These are phyloP conservation scores for Hansenula anomala DNA, from an alignment of 1,139 yeast species.

Conservation along the genomic window DNA sequence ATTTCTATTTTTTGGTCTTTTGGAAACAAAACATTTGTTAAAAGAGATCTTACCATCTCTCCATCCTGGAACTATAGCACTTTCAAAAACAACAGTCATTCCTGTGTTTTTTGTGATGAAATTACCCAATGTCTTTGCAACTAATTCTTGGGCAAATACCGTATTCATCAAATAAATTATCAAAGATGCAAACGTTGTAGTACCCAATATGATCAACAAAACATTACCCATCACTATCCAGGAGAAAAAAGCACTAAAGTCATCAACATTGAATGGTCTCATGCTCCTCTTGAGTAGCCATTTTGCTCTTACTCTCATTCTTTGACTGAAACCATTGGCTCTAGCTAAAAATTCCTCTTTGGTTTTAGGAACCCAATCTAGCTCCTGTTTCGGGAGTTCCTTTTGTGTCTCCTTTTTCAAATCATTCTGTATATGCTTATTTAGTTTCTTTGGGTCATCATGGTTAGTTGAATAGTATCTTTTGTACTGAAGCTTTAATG, in stretches of 20 bases:
- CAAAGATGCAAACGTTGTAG: conserved; percentile 84
- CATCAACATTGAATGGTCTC: conserved; percentile 83
- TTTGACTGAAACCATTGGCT: conserved; percentile 20
- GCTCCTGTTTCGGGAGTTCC: background rate
- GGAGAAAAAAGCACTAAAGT: conserved; percentile 81
- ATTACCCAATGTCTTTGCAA: conserved; percentile 79
- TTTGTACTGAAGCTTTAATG: background rate
- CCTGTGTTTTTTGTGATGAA: conserved; percentile 80
- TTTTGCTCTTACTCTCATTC: conserved; percentile 53
- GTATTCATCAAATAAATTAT: conserved; percentile 78
- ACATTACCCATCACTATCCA: conserved; percentile 90
- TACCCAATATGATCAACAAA: conserved; percentile 70
- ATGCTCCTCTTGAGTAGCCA: conserved; percentile 65
- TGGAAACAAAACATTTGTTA: conserved; percentile 79
- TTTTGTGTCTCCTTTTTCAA: background rate
- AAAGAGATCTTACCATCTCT: conserved; percentile 80
- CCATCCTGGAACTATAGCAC: conserved; percentile 96
- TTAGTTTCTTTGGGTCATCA: background rate
- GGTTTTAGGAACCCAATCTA: conserved; percentile 8
- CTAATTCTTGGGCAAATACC: conserved; percentile 83
- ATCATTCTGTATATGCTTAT: background rate
- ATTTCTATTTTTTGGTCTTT: conserved; percentile 60
- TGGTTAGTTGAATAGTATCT: background rate
- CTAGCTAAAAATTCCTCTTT: conserved; percentile 16
- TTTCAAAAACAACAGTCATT: conserved; percentile 84